Conservation (phyloP, 73 alveolate species). For the Stentor coeruleus region DNA sequence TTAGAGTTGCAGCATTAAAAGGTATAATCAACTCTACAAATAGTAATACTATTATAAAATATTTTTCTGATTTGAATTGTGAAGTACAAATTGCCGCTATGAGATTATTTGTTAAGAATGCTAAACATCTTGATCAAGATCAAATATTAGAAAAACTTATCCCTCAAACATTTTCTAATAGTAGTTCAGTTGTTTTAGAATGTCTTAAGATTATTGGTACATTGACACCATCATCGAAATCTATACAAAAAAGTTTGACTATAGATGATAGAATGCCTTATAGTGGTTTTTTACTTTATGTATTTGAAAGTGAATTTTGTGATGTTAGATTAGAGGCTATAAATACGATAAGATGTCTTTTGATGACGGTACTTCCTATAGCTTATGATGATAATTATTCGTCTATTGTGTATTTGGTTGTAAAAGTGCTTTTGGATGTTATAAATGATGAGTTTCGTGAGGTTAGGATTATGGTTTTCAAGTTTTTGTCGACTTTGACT, state of each 20-base stretch:
- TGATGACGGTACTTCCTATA: background rate
- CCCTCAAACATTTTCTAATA: background rate
- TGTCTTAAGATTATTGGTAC: background rate
- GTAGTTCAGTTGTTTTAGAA: background rate
- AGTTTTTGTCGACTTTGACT: constrained; percentile 7
- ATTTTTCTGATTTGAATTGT: background rate
- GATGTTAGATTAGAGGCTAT: background rate
- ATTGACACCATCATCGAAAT: background rate
- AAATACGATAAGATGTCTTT: background rate
- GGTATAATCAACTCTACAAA: background rate
- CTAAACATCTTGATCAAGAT: background rate
- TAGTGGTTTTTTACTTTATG: background rate
- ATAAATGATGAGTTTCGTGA: constrained; percentile 17
- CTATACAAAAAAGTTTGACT: background rate
- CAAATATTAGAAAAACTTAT: background rate
- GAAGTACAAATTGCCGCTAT: constrained; percentile 16
- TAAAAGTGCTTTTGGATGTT: background rate
- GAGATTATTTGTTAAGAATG: background rate
- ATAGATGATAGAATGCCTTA: background rate
- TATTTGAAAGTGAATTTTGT: background rate
- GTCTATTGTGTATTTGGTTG: background rate
- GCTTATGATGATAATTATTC: background rate
- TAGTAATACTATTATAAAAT: background rate
- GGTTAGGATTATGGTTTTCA: constrained; percentile 14
- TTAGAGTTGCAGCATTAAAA: background rate